Evolutionary conservation across 306 rosid species (phyloP), one percentile per base, ranked within the genome.

Genomic region (Carpinus fangiana): DNA sequence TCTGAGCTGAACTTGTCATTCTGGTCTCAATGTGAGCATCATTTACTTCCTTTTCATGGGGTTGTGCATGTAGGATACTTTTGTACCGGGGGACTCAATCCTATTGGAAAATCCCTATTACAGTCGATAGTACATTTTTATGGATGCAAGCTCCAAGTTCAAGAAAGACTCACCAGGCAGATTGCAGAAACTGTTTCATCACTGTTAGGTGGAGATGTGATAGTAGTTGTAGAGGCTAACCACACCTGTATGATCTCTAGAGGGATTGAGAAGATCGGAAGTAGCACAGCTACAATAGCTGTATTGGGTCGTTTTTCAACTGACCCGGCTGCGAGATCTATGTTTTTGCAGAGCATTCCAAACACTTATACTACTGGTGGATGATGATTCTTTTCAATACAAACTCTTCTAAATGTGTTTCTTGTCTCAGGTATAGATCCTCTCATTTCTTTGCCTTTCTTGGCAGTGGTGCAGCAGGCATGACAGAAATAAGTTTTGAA

Each of bases 11-110:
- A 89, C 83, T 75, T 96, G 79, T 74, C 91, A 0, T 87, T 93
- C 68, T 96, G 97, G 98, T 93, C 99, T 61, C 99, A 90, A 59
- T 96, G 99, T 36, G 99, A 96, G 87, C 98, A 91, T 77, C 99
- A 96, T 79, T 83, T 96, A 70, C 98, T 96, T 79, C 99, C 99
- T 73, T 96, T 96, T 77, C 90, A 93, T 12, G 99, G 98, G 23
- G 97, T 91, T 14, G 97, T 90, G 78, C 98, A 96, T 71, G 70
- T 96, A 43, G 99, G 99, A 69, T 93, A 81, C 77, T 76, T 93
- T 69, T 34, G 82, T 57, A 65, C 79, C 0, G 87, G 82, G 21
- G 93, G 89, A 76, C 81, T 80, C 73, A 82, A 70, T 74, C 90
- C 92, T 21, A 76, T 90, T 0, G 88, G 87, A 81, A 91, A 86